phyloP scores from a whole-genome alignment of 1,284 basidiomycete species.

The Ganoderma multipileum region DNA sequence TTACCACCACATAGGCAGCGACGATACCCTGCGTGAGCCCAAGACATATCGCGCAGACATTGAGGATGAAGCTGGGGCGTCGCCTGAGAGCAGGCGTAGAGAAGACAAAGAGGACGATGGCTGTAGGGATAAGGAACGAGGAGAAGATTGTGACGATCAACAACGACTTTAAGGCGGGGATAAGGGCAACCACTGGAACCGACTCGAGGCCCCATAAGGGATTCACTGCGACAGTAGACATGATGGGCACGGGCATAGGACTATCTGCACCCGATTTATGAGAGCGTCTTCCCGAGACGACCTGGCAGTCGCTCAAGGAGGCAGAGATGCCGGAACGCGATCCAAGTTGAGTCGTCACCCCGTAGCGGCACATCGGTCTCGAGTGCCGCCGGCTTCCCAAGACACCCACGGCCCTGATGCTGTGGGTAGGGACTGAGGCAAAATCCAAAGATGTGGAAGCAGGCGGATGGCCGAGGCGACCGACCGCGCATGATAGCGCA shows the following conservation, averaged over 20 bases:
- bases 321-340: background rate
- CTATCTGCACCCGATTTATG: background rate
- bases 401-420: background rate
- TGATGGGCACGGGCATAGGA: background rate
- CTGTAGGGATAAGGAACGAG: slow-evolving; percentile 29
- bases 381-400: background rate
- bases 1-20: slow-evolving; percentile 7
- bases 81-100: slow-evolving; percentile 28
- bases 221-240: background rate
- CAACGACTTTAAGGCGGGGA: slow-evolving; percentile 7
- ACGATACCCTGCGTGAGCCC: slow-evolving; percentile 22
- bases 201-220: background rate
- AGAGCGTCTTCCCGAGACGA: background rate
- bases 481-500: background rate
- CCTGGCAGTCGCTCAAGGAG: background rate
- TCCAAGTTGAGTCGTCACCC: background rate
- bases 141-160: slow-evolving; percentile 27
- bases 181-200: background rate
- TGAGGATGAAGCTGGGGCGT: slow-evolving; percentile 38
- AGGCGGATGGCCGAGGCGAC: background rate
- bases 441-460: background rate
- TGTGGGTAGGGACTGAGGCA: background rate
- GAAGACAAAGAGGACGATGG: slow-evolving; percentile 34
- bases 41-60: slow-evolving; percentile 31
- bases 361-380: background rate